A percentile compares a stretch with the other conserved stretches of the same genome.
Conservation (phyloP, 495 filamentous ascomycete genomes). For the Aspergillus ostianus region DNA sequence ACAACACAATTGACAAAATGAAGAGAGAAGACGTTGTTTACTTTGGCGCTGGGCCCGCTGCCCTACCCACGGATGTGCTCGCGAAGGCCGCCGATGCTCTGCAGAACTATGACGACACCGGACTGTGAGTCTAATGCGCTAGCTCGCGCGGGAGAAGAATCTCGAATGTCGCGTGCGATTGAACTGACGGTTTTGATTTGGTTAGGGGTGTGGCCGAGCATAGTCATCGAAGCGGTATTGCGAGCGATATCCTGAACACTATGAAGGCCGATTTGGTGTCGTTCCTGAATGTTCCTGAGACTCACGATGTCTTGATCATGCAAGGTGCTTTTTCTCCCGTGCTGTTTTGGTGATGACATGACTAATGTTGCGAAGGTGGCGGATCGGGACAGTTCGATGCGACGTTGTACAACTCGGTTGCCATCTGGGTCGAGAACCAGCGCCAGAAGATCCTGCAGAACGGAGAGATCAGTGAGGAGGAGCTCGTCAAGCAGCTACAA, state of each 20-base stretch:
- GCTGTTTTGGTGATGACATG: background rate
- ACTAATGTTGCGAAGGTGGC: slow-evolving; percentile 39
- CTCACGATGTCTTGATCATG: slow-evolving; percentile 79
- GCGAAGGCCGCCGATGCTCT: slow-evolving; percentile 71
- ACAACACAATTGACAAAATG: slow-evolving; percentile 13
- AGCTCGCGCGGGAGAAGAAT: background rate
- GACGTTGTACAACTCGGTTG: slow-evolving; percentile 75
- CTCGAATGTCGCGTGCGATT: slow-evolving; percentile 1
- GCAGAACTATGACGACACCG: slow-evolving; percentile 77
- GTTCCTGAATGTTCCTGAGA: slow-evolving; percentile 71
- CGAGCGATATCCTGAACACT: slow-evolving; percentile 64
- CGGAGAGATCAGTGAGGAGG: slow-evolving; percentile 42
- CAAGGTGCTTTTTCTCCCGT: slow-evolving; percentile 43
- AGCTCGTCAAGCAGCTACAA: slow-evolving; percentile 57
- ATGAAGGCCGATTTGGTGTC: slow-evolving; percentile 62
- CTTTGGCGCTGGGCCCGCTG: slow-evolving; percentile 85
- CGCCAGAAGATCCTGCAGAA: slow-evolving; percentile 36
- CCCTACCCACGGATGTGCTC: slow-evolving; percentile 75
- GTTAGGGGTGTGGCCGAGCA: slow-evolving; percentile 64
- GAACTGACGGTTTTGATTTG: background rate
- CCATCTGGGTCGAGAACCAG: slow-evolving; percentile 69
- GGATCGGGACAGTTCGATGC: slow-evolving; percentile 83
- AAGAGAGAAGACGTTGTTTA: slow-evolving; percentile 64
- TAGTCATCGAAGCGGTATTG: slow-evolving; percentile 81
- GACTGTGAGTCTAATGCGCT: slow-evolving; percentile 59